Evolutionary conservation across 371 early-diverging fungal genomes (phyloP).

Genomic region (Mucor circinelloides): DNA sequence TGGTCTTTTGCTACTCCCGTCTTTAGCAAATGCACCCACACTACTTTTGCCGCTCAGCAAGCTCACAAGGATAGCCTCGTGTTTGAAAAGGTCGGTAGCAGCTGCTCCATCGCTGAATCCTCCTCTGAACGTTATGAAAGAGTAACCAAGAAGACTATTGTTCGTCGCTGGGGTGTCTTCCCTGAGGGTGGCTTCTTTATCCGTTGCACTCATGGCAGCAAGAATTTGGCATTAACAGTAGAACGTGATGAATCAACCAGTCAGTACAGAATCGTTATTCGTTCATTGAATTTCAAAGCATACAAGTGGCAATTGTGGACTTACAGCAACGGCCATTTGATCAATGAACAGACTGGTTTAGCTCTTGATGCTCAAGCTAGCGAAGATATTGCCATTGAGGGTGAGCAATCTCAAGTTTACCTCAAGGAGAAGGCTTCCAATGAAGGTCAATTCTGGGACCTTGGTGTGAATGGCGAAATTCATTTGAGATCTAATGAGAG

Average conservation of each 20-base stretch:
- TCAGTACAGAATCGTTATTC: constrained; percentile 30
- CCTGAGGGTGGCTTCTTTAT: constrained; percentile 45
- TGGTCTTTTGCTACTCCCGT: constrained; percentile 46
- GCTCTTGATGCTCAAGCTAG: constrained; percentile 47
- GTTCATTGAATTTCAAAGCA: constrained; percentile 40
- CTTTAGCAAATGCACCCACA: constrained; percentile 26
- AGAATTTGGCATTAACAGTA: constrained; percentile 42
- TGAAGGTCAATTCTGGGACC: constrained; percentile 47
- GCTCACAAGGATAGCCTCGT: constrained; percentile 14
- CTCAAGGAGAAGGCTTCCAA: constrained; percentile 28
- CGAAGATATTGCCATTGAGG: constrained; percentile 35
- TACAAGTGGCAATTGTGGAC: constrained; percentile 57
- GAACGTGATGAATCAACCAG: constrained; percentile 13
- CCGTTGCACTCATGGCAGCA: constrained; percentile 30
- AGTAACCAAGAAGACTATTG: constrained; percentile 28
- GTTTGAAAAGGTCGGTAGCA: constrained; percentile 11
- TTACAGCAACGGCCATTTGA: constrained; percentile 50
- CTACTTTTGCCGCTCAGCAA: constrained; percentile 22
- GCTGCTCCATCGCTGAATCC: constrained; percentile 23
- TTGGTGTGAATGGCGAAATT: constrained; percentile 46
- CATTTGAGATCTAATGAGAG: constrained; percentile 38
- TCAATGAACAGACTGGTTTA: constrained; percentile 58
- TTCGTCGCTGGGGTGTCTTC: constrained; percentile 53
- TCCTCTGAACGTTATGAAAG: constrained; percentile 37
- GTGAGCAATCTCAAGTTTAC: constrained; percentile 31